Evolutionary conservation across 2,329 filamentous ascomycete genomes (phyloP).

Genomic region (Endoconidiophora laricicola): DNA sequence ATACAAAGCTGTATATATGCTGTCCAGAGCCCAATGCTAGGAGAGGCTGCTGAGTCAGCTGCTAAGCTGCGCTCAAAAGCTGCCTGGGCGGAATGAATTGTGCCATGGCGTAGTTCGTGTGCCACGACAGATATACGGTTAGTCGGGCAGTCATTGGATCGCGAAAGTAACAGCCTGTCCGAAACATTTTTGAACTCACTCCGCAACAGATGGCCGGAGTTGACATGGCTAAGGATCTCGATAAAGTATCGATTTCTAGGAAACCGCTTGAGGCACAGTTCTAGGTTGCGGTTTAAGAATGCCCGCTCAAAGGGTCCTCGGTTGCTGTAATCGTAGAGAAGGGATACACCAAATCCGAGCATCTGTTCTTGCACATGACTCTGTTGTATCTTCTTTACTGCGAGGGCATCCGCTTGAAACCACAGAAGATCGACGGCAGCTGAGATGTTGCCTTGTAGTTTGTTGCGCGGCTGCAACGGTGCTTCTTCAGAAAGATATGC

Average conservation of each 20-base stretch:
- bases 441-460: constrained; percentile 37
- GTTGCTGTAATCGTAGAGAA: constrained; percentile 48
- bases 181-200: constrained; percentile 60
- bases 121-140: constrained; percentile 33
- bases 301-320: constrained; percentile 48
- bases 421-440: constrained; percentile 29
- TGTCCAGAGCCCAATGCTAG: constrained; percentile 27
- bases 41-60: constrained; percentile 23
- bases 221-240: constrained; percentile 54
- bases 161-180: constrained; percentile 30
- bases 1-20: constrained; percentile 33
- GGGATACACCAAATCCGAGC: constrained; percentile 48
- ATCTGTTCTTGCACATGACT: constrained; percentile 40
- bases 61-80: constrained; percentile 37
- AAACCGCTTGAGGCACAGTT: constrained; percentile 44
- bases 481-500: constrained; percentile 41
- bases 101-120: constrained; percentile 33
- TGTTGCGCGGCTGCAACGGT: constrained; percentile 27
- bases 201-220: constrained; percentile 53
- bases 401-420: constrained; percentile 27
- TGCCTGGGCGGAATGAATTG: constrained; percentile 30
- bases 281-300: constrained; percentile 45
- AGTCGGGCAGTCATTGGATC: constrained; percentile 25
- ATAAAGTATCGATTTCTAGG: constrained; percentile 66
- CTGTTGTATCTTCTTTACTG: constrained; percentile 20